Base-by-base conservation (phyloP, 2,329 filamentous ascomycete species). In the Neurospora sp. region DNA sequence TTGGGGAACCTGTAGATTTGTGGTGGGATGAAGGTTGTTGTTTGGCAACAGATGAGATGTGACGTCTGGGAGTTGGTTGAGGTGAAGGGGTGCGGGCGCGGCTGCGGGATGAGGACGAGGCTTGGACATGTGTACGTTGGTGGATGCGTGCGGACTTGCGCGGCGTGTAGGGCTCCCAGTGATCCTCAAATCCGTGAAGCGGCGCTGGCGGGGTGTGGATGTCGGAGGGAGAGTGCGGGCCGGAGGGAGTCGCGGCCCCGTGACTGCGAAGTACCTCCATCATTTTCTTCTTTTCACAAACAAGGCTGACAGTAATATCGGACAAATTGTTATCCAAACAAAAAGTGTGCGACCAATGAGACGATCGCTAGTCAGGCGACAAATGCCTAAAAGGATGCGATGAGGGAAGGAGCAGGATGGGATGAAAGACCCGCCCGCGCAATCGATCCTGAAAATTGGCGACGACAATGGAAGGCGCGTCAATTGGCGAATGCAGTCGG, bases 111-210 rank as follows among this genome's bases (percentile, higher is more conserved):
- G 52, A 62, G 13, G 52, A 62, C 17, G 52, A 62, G 52, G 52
- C 52, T 33, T 33, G 23, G 8, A 28, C 28, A 15, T 62, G 52
- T 28, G 52, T 62, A 73, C 84, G 83, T 75, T 89, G 85, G 70
- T 87, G 87, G 74, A 92, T 84, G 74, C 90, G 86, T 71, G 86
- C 85, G 4, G 89, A 91, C 76, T 91, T 90, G 78, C 90, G 87
- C 69, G 90, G 89, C 71, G 89, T 88, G 77, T 89, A 93, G 66
- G 91, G 91, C 76, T 92, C 86, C 84, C 90, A 93, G 73, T 84
- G 81, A 79, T 94, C 91, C 74, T 85, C 83, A 76, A 84, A 88
- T 43, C 91, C 91, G 76, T 89, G 86, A 71, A 86, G 86, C 67
- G 91, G 91, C 69, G 91, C 89, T 52, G 87, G 86, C 72, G 91